phyloP scores from a whole-genome alignment of 2,329 filamentous ascomycete genomes.

The Monosporascus sp. region DNA sequence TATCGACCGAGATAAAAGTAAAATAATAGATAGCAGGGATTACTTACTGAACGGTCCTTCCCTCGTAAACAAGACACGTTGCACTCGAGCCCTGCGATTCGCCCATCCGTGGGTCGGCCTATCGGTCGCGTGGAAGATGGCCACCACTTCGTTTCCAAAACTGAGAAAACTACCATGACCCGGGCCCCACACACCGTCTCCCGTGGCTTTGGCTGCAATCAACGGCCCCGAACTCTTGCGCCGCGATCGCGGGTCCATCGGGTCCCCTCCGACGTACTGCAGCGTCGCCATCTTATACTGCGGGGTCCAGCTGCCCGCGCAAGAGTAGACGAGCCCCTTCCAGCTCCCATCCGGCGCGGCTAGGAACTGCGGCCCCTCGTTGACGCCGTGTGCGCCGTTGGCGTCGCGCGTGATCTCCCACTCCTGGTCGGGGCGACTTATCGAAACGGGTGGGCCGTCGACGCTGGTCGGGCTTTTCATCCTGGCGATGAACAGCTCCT shows the following conservation, averaged over 20 bases:
- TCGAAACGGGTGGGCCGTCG: slow-evolving; percentile 12
- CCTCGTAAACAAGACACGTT: slow-evolving; percentile 23
- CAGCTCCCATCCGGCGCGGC: slow-evolving; percentile 22
- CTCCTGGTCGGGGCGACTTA: slow-evolving; percentile 17
- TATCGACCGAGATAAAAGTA: neutral
- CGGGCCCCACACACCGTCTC: slow-evolving; percentile 19
- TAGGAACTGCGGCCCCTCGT: slow-evolving; percentile 28
- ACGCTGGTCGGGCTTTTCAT: slow-evolving; percentile 20
- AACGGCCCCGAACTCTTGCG: slow-evolving; percentile 22
- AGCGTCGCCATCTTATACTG: slow-evolving; percentile 28
- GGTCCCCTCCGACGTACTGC: slow-evolving; percentile 22
- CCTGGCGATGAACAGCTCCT: slow-evolving; percentile 23
- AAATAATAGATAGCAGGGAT: neutral
- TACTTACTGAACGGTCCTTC: slow-evolving; percentile 16
- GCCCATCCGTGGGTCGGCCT: slow-evolving; percentile 22
- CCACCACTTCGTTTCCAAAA: slow-evolving; percentile 18
- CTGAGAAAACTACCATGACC: slow-evolving; percentile 25
- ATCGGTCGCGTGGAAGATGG: slow-evolving; percentile 27
- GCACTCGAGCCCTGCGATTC: slow-evolving; percentile 22
- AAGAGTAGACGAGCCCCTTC: slow-evolving; percentile 24
- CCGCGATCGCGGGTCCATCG: slow-evolving; percentile 22
- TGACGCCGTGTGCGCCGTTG: slow-evolving; percentile 24
- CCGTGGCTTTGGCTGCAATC: slow-evolving; percentile 12
- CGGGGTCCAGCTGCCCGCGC: slow-evolving; percentile 27
- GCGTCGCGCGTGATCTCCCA: slow-evolving; percentile 26